Evolutionary conservation across 2,329 filamentous ascomycete genomes (phyloP), one percentile per base, ranked within the genome.

Genomic region (Zymoseptoria brevis): DNA sequence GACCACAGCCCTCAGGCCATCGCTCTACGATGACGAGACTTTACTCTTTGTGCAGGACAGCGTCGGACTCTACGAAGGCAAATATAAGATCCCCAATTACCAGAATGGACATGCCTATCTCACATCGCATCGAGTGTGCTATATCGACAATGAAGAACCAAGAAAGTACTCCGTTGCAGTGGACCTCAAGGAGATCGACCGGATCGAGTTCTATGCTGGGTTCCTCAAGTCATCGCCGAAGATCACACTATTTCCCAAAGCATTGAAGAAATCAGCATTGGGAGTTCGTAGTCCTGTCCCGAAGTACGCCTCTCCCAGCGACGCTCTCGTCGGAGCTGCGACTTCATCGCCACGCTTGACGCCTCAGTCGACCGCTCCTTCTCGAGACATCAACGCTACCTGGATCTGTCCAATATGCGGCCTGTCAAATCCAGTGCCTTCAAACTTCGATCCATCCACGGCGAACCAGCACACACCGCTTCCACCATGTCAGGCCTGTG

Each of bases 371-470:
- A 70, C 75, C 13, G 76, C 82, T 2, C 70, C 75, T 1, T 75
- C 81, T 13, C 72, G 13, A 81, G 80, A 69, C 45, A 55, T 70
- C 64, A 83, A 80, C 60, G 90, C 89, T 5, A 96, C 91, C 3
- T 97, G 93, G 93, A 87, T 97, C 19, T 97, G 93, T 76, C 88
- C 89, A 1, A 97, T 97, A 69, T 97, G 93, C 79, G 93, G 89
- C 66, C 95, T 96, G 71, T 93, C 92, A 8, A 97, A 97, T 69
- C 87, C 90, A 0, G 86, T 96, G 1, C 92, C 94, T 0, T 89
- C 89, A 45, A 96, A 96, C 73, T 97, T 97, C 72, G 93, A 97
- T 68, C 89, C 91, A 0, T 81, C 86, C 1, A 86, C 87, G 2
- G 90, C 90, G 8, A 94, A 84, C 62, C 83, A 86, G 19, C 85